These are phyloP conservation scores for Pseudisothecium myosuroides DNA, from an alignment of 225 moss, liverwort and hornwort species.

Conservation along the genomic window DNA sequence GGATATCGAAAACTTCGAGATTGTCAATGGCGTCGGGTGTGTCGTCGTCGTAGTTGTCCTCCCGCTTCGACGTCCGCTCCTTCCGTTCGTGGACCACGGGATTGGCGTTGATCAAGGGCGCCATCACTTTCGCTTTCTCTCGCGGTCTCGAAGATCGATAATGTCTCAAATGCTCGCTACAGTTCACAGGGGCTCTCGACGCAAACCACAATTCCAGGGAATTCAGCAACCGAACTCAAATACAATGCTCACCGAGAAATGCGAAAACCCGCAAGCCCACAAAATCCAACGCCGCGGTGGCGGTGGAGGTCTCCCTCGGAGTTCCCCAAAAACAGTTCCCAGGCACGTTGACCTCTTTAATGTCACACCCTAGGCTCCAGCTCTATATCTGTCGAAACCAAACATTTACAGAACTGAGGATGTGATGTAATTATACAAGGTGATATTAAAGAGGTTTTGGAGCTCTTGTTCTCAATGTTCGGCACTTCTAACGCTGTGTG, in stretches of 20 bases:
- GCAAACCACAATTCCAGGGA: background rate
- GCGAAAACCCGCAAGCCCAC: background rate
- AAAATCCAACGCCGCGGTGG: too few relatives aligned
- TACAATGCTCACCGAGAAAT: background rate
- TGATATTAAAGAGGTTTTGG: background rate
- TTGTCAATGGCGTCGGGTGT: conserved; percentile 50
- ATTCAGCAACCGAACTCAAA: background rate
- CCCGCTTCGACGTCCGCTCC: conserved; percentile 37
- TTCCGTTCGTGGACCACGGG: conserved; percentile 83
- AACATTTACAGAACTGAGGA: background rate
- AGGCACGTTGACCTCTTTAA: background rate
- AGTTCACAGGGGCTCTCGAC: background rate
- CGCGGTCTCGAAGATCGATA: background rate
- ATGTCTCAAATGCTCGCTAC: background rate
- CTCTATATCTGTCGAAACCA: background rate
- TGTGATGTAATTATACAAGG: background rate
- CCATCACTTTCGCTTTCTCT: conserved; percentile 11
- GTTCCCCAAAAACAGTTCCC: background rate
- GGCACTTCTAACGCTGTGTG: background rate
- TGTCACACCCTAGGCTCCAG: background rate
- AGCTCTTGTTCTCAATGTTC: background rate
- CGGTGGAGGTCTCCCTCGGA: background rate
- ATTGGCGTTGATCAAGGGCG: conserved; percentile 75
- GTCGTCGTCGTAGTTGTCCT: conserved; percentile 23
- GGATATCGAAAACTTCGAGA: conserved; percentile 93